These are phyloP conservation scores for Zelonia costaricensis DNA, from an alignment of 208 protist genomes.

Conservation along the genomic window DNA sequence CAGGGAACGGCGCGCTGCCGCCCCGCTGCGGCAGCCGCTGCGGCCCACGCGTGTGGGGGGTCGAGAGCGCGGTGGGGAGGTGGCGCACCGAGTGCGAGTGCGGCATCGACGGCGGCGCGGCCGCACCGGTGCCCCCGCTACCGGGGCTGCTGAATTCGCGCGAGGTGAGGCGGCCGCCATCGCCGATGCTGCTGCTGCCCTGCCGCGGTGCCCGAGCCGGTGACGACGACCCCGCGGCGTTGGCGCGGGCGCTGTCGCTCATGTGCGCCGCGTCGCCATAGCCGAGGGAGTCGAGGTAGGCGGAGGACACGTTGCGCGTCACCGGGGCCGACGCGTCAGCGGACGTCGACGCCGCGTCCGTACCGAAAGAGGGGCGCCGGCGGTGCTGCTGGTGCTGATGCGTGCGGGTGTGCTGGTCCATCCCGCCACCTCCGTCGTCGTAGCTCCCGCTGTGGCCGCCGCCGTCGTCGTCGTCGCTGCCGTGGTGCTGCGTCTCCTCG, in stretches of 20 bases:
- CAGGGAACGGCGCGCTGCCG: neutral
- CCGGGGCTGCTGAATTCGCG: neutral
- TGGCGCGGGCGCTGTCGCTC: neutral
- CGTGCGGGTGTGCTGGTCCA: neutral
- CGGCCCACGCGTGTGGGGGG: too few species aligned
- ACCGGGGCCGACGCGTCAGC: neutral
- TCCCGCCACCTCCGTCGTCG: neutral
- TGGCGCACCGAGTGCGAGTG: too few species aligned
- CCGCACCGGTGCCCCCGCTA: too few species aligned
- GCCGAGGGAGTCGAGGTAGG: constrained; percentile 3
- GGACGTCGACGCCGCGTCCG: too few species aligned
- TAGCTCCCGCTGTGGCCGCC: neutral
- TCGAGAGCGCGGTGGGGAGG: too few species aligned
- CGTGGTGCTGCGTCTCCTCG: too few species aligned
- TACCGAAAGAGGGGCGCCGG: neutral
- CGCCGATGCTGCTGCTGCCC: constrained; percentile 2
- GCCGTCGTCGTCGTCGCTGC: neutral
- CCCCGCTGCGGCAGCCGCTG: too few species aligned
- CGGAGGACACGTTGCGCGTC: constrained; percentile 3
- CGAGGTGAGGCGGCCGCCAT: neutral
- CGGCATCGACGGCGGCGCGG: too few species aligned
- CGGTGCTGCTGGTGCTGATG: neutral
- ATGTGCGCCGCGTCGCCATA: constrained; percentile 3
- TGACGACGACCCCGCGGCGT: neutral
- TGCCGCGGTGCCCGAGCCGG: neutral